A percentile compares a stretch with the other conserved stretches of the same genome.
These are phyloP conservation scores for Paramecium primaurelia DNA, from an alignment of 73 alveolate species.

Conservation along the genomic window DNA sequence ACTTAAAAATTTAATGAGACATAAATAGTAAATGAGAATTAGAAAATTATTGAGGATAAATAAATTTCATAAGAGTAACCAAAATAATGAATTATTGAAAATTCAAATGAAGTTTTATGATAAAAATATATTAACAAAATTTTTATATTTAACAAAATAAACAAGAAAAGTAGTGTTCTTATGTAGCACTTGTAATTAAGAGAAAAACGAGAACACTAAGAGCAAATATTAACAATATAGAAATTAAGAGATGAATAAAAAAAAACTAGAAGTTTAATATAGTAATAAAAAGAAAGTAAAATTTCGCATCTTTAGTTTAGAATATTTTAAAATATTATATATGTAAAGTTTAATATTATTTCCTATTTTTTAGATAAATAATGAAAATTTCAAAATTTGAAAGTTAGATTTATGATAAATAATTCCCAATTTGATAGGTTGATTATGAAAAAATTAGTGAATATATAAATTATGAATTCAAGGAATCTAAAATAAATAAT, in stretches of 20 bases:
- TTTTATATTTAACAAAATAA: background rate
- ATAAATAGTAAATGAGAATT: background rate
- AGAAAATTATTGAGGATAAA: background rate
- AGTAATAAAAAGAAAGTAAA: too few species aligned
- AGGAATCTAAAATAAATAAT: constrained; percentile 45
- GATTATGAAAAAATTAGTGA: constrained; percentile 74
- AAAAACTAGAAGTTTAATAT: too few species aligned
- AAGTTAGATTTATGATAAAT: too few species aligned
- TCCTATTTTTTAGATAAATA: too few species aligned
- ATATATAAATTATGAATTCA: constrained; percentile 88
- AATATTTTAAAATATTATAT: too few species aligned
- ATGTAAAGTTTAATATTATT: too few species aligned
- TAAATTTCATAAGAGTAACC: background rate
- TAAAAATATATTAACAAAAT: background rate
- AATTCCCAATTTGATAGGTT: background rate
- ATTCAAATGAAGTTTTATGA: background rate
- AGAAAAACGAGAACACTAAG: constrained; percentile 83
- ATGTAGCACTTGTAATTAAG: constrained; percentile 66
- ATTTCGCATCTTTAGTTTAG: too few species aligned
- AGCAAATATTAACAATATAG: too few species aligned
- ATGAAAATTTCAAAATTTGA: too few species aligned
- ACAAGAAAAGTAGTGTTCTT: background rate
- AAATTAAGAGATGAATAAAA: too few species aligned
- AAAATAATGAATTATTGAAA: background rate
- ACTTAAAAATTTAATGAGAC: background rate